phyloP scores from a whole-genome alignment of 2,329 filamentous ascomycete species.

The Dryadomyces quercivorus region DNA sequence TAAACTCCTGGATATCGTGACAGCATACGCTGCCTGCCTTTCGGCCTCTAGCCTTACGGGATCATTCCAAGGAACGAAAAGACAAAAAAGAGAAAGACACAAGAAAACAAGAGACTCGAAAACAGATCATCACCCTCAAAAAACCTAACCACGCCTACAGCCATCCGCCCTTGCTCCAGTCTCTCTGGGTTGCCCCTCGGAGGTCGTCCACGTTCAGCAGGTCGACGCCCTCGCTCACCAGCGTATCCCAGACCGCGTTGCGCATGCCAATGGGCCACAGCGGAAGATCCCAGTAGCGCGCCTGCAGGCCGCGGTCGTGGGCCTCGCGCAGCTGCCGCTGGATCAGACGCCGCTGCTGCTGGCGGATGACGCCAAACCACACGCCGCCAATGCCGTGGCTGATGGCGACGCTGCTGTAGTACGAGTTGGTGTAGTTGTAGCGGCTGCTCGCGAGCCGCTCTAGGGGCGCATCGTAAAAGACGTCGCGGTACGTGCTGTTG shows the following conservation, averaged over 20 bases:
- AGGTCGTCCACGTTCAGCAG: slow-evolving; percentile 52
- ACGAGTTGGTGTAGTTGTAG: slow-evolving; percentile 45
- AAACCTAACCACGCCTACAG: no score
- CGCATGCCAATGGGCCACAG: slow-evolving; percentile 45
- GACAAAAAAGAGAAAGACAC: no score
- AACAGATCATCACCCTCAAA: no score
- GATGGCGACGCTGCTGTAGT: slow-evolving; percentile 54
- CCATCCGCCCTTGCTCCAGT: slow-evolving; percentile 4
- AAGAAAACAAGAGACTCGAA: background rate
- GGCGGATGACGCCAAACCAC: slow-evolving; percentile 30
- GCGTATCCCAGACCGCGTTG: slow-evolving; percentile 43
- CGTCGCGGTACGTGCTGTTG: slow-evolving; percentile 43
- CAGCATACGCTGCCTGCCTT: no score
- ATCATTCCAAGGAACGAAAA: no score
- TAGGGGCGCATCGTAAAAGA: slow-evolving; percentile 57
- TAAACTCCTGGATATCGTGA: no score
- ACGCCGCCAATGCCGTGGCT: slow-evolving; percentile 37
- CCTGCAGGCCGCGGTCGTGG: slow-evolving; percentile 41
- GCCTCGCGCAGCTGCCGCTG: slow-evolving; percentile 34
- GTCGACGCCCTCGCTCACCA: slow-evolving; percentile 45
- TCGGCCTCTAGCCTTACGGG: no score
- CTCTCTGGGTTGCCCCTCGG: slow-evolving; percentile 6
- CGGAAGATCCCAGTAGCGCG: slow-evolving; percentile 52
- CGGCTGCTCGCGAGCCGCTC: slow-evolving; percentile 20
- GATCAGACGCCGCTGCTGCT: slow-evolving; percentile 29